Evolutionary conservation across 495 filamentous ascomycete species (phyloP), one percentile per base, ranked within the genome.

Genomic region (Xylaria longipes): DNA sequence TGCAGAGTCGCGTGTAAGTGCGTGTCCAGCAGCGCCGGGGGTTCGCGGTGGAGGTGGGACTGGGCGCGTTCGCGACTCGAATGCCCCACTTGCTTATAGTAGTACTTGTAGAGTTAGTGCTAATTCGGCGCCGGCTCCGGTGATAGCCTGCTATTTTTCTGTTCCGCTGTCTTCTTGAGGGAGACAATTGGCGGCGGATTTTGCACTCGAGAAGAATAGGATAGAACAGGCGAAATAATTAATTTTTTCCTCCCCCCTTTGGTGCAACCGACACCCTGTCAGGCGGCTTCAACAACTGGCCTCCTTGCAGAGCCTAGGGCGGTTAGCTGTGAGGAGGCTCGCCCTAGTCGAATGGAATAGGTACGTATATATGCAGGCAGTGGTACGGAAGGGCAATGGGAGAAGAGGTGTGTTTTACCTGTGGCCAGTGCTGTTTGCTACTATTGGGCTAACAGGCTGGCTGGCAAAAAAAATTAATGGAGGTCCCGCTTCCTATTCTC

Each of bases 1-100:
- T 71, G 69, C 69, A 52, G 52, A 65, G 69, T 71, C 69, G 69
- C 69, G 69, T 71, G 60, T 70, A 69, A 69, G 68, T 70, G 68
- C 58, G 61, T 70, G 69, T 71, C 69, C 57, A 71, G 58, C 31
- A 39, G 56, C 33, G 69, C 43, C 67, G 68, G 68, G 68, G 68
- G 68, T 69, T 45, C 67, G 56, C 52, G 56, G 57, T 60, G 57
- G 56, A 58, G 29, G 67, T 69, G 67, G 54, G 41, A 56, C 65
- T 68, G 60, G 48, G 69, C 69, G 69, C 62, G 69, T 65, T 65
- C 69, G 69, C 69, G 69, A 71, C 69, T 65, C 37, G 37, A n/a
- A 56, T 33, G 57, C 69, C 62, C 69, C 69, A 71, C 69, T 20
- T 67, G 31, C 57, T 37, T 37, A 60, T 60, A 60, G n/a, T n/a